Conservation (phyloP, 129 eudicot genomes). For the Logfia minima region DNA sequence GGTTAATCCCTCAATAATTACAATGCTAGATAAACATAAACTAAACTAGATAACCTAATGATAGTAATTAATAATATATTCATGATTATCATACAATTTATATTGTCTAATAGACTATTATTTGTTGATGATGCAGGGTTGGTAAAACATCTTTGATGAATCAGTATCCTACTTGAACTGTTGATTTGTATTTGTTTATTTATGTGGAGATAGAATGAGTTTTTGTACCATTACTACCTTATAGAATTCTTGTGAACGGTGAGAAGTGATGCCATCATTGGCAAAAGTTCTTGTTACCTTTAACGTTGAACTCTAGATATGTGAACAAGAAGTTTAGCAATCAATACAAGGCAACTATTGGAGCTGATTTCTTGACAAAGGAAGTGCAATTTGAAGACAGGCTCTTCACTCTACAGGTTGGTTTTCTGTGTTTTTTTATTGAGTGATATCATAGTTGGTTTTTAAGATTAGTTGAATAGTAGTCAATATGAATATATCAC, state of each 20-base stretch:
- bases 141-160: conserved; percentile 93
- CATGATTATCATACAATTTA: not conserved
- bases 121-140: conserved; percentile 54
- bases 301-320: conserved; percentile 51
- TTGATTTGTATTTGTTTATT: not conserved
- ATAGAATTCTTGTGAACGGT: not conserved
- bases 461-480: not conserved
- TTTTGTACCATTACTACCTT: not conserved
- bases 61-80: not conserved
- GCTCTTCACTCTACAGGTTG: conserved; percentile 82
- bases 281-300: conserved; percentile 39
- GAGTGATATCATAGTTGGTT: not conserved
- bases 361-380: conserved; percentile 93
- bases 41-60: not conserved
- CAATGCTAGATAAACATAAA: not conserved
- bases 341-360: conserved; percentile 88
- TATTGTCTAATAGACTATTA: not conserved
- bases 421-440: not conserved
- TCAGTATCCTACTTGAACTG: conserved; percentile 60
- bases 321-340: conserved; percentile 85
- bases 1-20: not conserved
- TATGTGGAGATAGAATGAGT: not conserved
- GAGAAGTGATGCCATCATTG: not conserved
- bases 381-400: conserved; percentile 86
- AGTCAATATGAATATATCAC: not conserved